Evolutionary conservation across 352 stramenopile genomes (phyloP), one percentile per base, ranked within the genome.

Genomic region (Stramenopiles sp.): DNA sequence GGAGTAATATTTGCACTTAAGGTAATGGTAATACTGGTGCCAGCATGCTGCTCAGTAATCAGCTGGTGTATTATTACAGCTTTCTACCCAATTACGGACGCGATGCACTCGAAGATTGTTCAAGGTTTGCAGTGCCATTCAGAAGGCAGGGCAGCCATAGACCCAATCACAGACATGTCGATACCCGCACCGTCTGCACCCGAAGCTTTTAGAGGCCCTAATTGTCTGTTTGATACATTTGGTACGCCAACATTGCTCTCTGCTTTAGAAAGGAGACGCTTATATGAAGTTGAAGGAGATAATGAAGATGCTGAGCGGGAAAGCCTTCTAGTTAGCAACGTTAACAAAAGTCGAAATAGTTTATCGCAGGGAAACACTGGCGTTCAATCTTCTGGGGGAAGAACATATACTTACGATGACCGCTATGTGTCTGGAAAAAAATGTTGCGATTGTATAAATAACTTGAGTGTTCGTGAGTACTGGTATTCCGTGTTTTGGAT

Each of bases 1-100:
- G 32, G n/a, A 14, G 80, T 82, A 7, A 80, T 82, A 27, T 80
- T 80, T 30, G 39, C 76, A 27, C 55, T 82, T 7, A 80, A 80
- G n/a, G 30, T 82, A n/a, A 81, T 82, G 39, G 76, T 80, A 0
- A 67, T 82, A 0, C 22, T 82, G n/a, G 31, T 82, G 4, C 80
- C 80, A 29, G 80, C 33, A 78, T 78, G 71, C 22, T 78, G 71
- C 71, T 78, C 71, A 33, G 14, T 78, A 14, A 78, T 78, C 4
- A 33, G 30, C 8, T 78, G 71, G 71, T 78, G 71, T 14, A 78
- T 78, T 78, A 78, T 78, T 33, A 14, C 71, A 33, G 71, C 71
- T 14, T 78, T 78, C 14, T 78, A 78, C 14, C 71, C 71, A 4
- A 78, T 78, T 78, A 78, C 71, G 14, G 71, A 78, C 22, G 71